Base-by-base conservation (phyloP, 2,329 filamentous ascomycete species). In the Laburnicola sp. region DNA sequence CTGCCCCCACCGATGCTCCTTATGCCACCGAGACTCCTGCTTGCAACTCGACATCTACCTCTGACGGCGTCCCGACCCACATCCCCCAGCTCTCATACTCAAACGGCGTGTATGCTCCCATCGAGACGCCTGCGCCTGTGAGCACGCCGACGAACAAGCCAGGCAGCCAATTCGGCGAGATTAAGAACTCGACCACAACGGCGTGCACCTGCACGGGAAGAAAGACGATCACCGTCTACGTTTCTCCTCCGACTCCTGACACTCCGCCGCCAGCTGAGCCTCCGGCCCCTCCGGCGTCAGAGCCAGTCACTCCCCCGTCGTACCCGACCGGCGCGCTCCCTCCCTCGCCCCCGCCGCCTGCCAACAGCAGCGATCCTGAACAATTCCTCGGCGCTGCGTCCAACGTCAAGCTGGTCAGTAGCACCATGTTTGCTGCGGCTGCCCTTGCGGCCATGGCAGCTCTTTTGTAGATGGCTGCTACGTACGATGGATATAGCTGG, bases 301-400 rank as follows among this genome's bases (percentile, higher is more conserved):
- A 11, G 31, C 43, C 43, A 4, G 10, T 22, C n/a, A 25, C 25
- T 23, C 37, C 37, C 8, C 30, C 32, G 5, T 16, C 40, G 7
- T 4, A 22, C 10, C 42, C 48, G 11, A 37, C 50, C 11, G 39
- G 38, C 16, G 39, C 35, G 11, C 44, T 46, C n/a, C 31, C 50
- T 26, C 38, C 43, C 5, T 23, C 40, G 11, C 48, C 57, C 2
- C 45, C 43, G 8, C 39, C 50, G 26, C 57, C 68, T 53, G 61
- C 56, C 53, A 70, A 62, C 50, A 55, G 45, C 57, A 69, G 49
- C 40, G 42, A 48, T 22, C 45, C 59, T 9, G 35, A 45, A 21
- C 40, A 60, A 44, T 72, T 71, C 44, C 39, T 53, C 3, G 68
- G 69, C 27, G 62, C 59, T 30, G 68, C 60, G 2, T 53, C 51